A percentile compares a stretch with the other conserved stretches of the same genome.
Evolutionary conservation across 176 grass and related monocot genomes (phyloP).

Genomic region (Bonia amplexicaulis): DNA sequence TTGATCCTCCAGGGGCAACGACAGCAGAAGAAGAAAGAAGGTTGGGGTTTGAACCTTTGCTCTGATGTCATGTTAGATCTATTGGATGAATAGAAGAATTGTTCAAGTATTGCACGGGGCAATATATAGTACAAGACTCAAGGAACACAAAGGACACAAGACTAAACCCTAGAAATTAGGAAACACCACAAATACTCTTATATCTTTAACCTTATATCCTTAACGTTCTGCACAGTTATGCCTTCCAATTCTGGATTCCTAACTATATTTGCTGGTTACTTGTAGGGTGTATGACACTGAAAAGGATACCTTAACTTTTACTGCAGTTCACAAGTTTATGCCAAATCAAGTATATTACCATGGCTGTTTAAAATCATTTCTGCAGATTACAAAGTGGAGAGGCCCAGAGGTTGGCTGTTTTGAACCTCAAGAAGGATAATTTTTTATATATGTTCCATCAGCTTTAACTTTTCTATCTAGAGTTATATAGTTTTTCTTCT

Average conservation of each 20-base stretch:
- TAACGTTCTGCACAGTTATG: not conserved
- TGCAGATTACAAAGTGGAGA: constrained; percentile 98
- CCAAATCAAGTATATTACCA: constrained; percentile 87
- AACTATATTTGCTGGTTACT: constrained; percentile 29
- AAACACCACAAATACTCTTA: too few species aligned
- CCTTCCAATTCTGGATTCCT: constrained; percentile 21
- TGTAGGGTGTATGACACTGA: constrained; percentile 88
- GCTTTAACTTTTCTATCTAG: not conserved
- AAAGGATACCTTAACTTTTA: constrained; percentile 91
- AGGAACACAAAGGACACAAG: too few species aligned
- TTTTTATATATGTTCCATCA: not conserved
- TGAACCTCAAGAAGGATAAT: not conserved
- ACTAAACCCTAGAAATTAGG: too few species aligned
- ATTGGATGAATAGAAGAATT: too few species aligned
- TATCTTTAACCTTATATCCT: too few species aligned
- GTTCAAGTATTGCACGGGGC: too few species aligned
- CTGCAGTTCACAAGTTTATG: constrained; percentile 76
- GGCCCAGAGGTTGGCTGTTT: constrained; percentile 68
- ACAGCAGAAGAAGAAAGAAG: too few species aligned
- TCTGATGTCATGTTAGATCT: too few species aligned
- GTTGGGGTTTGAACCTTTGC: too few species aligned
- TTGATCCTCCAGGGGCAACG: too few species aligned
- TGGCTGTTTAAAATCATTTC: constrained; percentile 92
- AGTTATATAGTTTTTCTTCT: not conserved
- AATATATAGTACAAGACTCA: too few species aligned